Base-by-base conservation (phyloP, 1,284 basidiomycete genomes). In the Austroboletus novae-zelandiae region DNA sequence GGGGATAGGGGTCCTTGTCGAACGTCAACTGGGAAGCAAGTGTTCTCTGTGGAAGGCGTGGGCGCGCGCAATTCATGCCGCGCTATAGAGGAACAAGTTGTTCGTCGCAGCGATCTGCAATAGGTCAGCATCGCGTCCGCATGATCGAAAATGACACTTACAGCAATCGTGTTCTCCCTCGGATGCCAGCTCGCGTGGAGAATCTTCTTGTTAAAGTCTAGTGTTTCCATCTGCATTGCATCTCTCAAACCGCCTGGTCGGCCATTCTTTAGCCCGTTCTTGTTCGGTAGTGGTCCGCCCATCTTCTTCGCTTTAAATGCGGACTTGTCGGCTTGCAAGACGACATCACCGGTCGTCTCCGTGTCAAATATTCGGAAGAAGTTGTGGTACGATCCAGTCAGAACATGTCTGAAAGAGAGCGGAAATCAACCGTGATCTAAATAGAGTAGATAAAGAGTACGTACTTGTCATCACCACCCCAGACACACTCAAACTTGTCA, bases 201-300 rank as follows among this genome's bases (percentile, higher is more conserved):
- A 65, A 99, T 99, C 84, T 99, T 99, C 88, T 98, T 99, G 75
- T 96, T 96, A 73, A 98, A 99, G 74, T 98, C 94, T 60, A 96
- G 80, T 36, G 90, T 86, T 65, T 97, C 94, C 61, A 91, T 76
- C 65, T 94, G 90, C 84, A 96, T 88, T 37, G 84, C 83, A 59
- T 94, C 91, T 71, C 89, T 85, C 62, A 89, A 66, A 43, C 84
- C 83, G 42, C 83, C 80, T 37, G 78, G 75, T 60, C 86, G 74
- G 40, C 85, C 83, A 61, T 91, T 88, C 79, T 91, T 89, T 57
- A 79, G 70, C 27, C 78, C 82, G 17, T 79, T 72, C 65, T 88
- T 88, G 62, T 75, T 78, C 40, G 84, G 84, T 52, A 91, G 74
- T 11, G 89, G 86, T 1, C 88, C 89, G 15, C 89, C 92, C 54